Evolutionary conservation across 208 protist genomes (phyloP), one percentile per base, ranked within the genome.

Genomic region (Histomonas meleagridis): DNA sequence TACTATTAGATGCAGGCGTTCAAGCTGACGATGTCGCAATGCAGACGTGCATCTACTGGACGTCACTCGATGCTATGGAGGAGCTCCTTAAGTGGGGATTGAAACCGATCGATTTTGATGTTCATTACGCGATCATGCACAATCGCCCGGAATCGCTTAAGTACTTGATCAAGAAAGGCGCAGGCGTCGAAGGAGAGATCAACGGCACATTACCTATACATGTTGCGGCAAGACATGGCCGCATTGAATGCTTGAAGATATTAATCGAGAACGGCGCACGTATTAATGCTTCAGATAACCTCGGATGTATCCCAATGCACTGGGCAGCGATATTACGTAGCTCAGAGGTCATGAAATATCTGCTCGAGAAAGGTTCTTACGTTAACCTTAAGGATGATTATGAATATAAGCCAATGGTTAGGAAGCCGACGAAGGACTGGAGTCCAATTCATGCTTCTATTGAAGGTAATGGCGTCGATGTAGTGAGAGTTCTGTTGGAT

Each of bases 1-100:
- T 86, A n/a, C 46, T 86, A 0, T 18, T 86, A n/a, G 76, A 86
- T 32, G 3, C 43, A 1, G 76, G 76, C 32, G 46, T 86, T 26
- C 18, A 53, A 16, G 76, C 76, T 18, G 76, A 86, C 46, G 76
- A 86, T 55, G 35, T 40, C 16, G 76, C 76, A 4, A 86, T 86
- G 76, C 76, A 86, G 46, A 86, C 76, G 38, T 86, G 76, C 46
- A 86, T 86, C 28, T 86, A 46, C 46, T 86, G 76, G 76, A 86
- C 51, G 26, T 86, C 76, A 9, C 5, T 86, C 26, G 23, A 86
- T 16, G 23, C 76, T 16, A 86, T 86, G 76, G 23, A 86, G 26
- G 76, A 51, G 1, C 26, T 86, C 5, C n/a, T 55, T 12, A 48
- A 86, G 12, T 55, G 46, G 46, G 76, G 76, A 3, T 10, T 86